Evolutionary conservation across 1,284 basidiomycete species (phyloP).

Genomic region (Moesziomyces parantarcticus): DNA sequence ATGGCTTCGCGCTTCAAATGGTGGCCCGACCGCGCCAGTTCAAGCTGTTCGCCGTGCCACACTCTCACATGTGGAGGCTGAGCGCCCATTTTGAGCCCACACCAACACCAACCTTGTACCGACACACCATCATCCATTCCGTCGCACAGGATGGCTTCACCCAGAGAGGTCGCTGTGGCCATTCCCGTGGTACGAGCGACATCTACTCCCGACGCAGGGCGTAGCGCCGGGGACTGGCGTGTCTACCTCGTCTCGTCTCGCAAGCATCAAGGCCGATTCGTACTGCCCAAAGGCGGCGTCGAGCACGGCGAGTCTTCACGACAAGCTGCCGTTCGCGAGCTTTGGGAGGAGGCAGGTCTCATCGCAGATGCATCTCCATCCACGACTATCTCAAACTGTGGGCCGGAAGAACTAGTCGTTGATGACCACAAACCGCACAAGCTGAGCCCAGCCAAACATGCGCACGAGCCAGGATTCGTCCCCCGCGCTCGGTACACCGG

Average conservation of each 20-base stretch:
- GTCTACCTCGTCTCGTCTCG: conserved; percentile 61
- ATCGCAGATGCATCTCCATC: conserved; percentile 6
- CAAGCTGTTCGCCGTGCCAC: background rate
- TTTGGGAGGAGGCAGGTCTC: conserved; percentile 60
- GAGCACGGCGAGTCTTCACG: conserved; percentile 52
- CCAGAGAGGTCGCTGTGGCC: conserved; percentile 51
- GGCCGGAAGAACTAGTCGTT: conserved; percentile 4
- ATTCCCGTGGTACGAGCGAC: conserved; percentile 27
- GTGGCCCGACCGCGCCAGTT: background rate
- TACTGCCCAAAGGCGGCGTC: conserved; percentile 65
- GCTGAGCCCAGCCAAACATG: conserved; percentile 27
- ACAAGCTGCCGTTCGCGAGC: conserved; percentile 55
- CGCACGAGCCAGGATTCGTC: conserved; percentile 35
- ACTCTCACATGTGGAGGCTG: background rate
- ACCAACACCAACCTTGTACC: background rate
- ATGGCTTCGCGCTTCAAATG: too few relatives aligned
- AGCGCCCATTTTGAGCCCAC: background rate
- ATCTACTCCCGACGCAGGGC: background rate
- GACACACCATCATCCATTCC: background rate
- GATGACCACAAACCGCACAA: conserved; percentile 61
- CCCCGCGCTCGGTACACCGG: conserved; percentile 52
- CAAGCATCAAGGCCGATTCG: conserved; percentile 55
- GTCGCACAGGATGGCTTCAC: conserved; percentile 8
- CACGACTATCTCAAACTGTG: conserved; percentile 7
- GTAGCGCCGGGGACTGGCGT: background rate